These are phyloP conservation scores for Suillus lakei DNA, from an alignment of 768 basidiomycete species.

Conservation along the genomic window DNA sequence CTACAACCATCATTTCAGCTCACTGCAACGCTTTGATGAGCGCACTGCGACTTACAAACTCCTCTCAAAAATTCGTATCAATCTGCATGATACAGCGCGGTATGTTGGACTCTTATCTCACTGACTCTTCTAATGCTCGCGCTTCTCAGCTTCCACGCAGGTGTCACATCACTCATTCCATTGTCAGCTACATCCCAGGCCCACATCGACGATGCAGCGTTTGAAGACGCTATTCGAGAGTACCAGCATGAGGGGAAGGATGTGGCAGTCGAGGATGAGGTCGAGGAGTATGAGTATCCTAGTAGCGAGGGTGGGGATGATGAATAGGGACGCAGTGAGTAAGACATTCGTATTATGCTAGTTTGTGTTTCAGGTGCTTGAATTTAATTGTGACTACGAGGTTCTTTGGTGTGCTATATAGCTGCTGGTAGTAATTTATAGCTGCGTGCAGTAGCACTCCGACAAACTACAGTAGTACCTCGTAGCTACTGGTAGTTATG, in stretches of 20 bases:
- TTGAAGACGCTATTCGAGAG: background rate
- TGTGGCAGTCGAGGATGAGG: background rate
- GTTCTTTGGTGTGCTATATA: background rate
- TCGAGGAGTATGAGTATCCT: background rate
- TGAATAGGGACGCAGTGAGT: background rate
- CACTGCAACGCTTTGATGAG: constrained; percentile 9
- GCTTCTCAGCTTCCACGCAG: background rate
- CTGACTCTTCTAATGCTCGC: background rate
- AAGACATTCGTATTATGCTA: background rate
- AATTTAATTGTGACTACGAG: background rate
- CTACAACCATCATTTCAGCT: constrained; percentile 10
- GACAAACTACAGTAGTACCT: background rate
- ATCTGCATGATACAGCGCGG: constrained; percentile 6
- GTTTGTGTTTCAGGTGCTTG: background rate
- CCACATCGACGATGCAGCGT: background rate
- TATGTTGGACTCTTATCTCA: constrained; percentile 1
- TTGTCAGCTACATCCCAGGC: background rate
- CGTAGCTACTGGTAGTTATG: background rate
- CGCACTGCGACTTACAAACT: constrained; percentile 7
- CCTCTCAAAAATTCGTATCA: background rate
- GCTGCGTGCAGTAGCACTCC: background rate
- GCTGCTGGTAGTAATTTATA: background rate
- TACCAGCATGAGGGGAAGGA: background rate
- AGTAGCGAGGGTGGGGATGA: background rate
- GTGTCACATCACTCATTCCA: background rate